These are phyloP conservation scores for Komagataella kurtzmanii DNA, from an alignment of 805 yeast genomes.

Conservation along the genomic window DNA sequence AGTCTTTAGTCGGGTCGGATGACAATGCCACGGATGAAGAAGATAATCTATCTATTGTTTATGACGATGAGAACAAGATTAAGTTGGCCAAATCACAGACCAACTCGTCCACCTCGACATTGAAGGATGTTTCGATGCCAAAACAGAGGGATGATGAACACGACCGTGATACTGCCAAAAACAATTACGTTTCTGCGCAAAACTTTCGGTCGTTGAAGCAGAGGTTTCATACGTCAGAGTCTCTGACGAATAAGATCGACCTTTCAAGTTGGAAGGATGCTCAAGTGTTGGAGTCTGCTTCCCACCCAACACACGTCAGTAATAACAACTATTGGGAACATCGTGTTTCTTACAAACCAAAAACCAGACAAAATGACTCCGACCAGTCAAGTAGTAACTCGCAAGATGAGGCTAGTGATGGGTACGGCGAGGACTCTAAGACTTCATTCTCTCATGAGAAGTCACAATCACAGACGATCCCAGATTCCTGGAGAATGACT, in stretches of 20 bases:
- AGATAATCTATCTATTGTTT: background rate
- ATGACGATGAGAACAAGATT: background rate
- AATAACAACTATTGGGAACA: background rate
- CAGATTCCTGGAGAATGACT: background rate
- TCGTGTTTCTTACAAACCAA: background rate
- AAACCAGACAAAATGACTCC: background rate
- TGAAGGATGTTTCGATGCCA: background rate
- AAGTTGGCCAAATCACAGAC: background rate
- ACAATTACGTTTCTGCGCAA: background rate
- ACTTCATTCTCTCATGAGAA: background rate
- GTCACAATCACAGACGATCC: background rate
- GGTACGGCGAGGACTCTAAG: background rate
- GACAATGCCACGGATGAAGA: background rate
- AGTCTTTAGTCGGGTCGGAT: background rate
- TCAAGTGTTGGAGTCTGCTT: background rate
- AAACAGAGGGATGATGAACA: background rate
- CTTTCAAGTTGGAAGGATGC: background rate
- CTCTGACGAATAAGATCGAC: background rate
- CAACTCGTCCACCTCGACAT: background rate
- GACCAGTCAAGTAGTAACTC: background rate
- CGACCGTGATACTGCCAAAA: background rate
- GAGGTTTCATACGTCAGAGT: background rate
- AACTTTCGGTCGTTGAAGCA: background rate
- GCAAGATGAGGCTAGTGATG: background rate
- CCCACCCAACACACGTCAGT: background rate